Conservation (phyloP, 352 stramenopile genomes). For the Aphanomyces cochlioides region DNA sequence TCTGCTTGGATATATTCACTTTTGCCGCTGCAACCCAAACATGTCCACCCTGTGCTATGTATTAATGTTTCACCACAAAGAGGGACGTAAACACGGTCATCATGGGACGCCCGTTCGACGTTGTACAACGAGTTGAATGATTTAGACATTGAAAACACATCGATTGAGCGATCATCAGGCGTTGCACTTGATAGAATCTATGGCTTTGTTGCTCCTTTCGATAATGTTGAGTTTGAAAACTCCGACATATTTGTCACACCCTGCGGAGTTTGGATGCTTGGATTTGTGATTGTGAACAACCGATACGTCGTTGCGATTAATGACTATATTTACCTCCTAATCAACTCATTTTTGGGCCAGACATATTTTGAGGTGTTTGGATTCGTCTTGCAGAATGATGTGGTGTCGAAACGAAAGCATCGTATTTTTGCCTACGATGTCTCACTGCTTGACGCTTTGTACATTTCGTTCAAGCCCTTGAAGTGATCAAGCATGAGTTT, state of each 20-base stretch:
- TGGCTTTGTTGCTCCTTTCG: not conserved
- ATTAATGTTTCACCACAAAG: not conserved
- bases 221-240: not conserved
- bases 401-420: not conserved
- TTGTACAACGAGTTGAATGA: not conserved
- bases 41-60: not conserved
- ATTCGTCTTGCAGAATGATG: not conserved
- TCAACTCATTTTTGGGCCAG: not conserved
- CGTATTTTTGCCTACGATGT: not conserved
- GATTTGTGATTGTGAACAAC: constrained; percentile 9
- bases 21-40: not conserved
- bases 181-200: not conserved
- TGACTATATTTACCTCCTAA: not conserved
- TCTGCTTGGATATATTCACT: not conserved
- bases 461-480: not conserved
- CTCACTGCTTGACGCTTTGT: not conserved
- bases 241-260: not conserved
- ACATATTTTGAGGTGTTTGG: constrained; percentile 7
- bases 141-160: not conserved
- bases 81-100: not conserved
- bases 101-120: not conserved
- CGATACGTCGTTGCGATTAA: not conserved
- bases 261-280: constrained; percentile 8
- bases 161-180: not conserved
- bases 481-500: not conserved